These are phyloP conservation scores for Nicotiana obtusifolia DNA, from an alignment of 257 asterid species.

Conservation along the genomic window DNA sequence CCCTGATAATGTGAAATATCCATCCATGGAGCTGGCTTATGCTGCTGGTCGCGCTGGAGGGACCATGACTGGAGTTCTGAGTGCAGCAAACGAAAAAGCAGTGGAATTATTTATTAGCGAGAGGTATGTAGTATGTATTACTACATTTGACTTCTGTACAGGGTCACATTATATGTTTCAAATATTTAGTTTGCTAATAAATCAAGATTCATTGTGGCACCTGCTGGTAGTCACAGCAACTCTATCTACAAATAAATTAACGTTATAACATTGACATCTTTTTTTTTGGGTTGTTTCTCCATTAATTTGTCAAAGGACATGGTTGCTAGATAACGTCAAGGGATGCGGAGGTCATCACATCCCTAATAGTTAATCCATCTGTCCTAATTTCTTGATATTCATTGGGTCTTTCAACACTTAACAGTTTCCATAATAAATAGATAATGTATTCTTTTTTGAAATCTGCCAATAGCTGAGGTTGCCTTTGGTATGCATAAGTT, in stretches of 20 bases:
- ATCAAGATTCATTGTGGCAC: not conserved
- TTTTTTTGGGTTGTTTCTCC: not conserved
- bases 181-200: not conserved
- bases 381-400: not conserved
- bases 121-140: constrained; percentile 41
- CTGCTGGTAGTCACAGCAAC: not conserved
- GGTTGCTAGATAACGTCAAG: not conserved
- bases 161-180: not conserved
- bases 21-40: constrained; percentile 94
- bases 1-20: constrained; percentile 94
- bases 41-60: constrained; percentile 99
- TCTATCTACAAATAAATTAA: not conserved
- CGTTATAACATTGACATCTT: not conserved
- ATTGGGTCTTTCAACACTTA: not conserved
- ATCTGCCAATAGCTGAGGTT: not conserved
- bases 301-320: not conserved
- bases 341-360: not conserved
- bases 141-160: not conserved
- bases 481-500: not conserved
- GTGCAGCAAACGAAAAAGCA: constrained; percentile 99
- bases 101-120: constrained; percentile 85
- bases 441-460: not conserved
- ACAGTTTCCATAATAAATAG: not conserved
- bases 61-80: constrained; percentile 97
- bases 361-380: not conserved